These are phyloP conservation scores for Dalbergia cultrata DNA, from an alignment of 306 rosid species.

Conservation along the genomic window DNA sequence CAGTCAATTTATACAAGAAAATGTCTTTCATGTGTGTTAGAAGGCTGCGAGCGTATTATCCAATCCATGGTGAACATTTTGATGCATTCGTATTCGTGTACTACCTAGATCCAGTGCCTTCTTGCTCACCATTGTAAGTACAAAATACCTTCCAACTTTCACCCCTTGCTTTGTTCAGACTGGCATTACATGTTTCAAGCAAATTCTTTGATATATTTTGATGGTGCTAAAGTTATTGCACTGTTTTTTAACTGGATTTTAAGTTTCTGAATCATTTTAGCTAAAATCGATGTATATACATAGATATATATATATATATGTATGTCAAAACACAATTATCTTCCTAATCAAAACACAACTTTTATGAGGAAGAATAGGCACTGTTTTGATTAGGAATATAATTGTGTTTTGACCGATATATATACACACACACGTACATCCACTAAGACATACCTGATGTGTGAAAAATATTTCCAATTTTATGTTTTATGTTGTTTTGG, in stretches of 20 bases:
- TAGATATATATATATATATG: too few species aligned
- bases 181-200: not conserved
- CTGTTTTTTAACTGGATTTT: slow-evolving; percentile 4
- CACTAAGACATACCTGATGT: too few species aligned
- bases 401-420: too few species aligned
- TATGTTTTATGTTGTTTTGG: too few species aligned
- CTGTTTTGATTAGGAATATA: too few species aligned
- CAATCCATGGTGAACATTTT: slow-evolving; percentile 80
- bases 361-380: too few species aligned
- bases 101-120: slow-evolving; percentile 84
- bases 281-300: not conserved
- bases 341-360: too few species aligned
- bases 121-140: slow-evolving; percentile 95
- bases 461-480: too few species aligned
- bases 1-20: slow-evolving; percentile 84
- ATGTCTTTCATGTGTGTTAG: slow-evolving; percentile 87
- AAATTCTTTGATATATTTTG: slow-evolving; percentile 21
- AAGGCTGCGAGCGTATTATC: slow-evolving; percentile 80
- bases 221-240: slow-evolving; percentile 14
- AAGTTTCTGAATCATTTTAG: slow-evolving; percentile 25
- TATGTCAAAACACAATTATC: too few species aligned
- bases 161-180: slow-evolving; percentile 31
- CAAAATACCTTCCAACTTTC: slow-evolving; percentile 39
- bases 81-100: slow-evolving; percentile 80
- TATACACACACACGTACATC: too few species aligned